These are phyloP conservation scores for Cucurbita ficifolia DNA, from an alignment of 306 rosid genomes.

Conservation along the genomic window DNA sequence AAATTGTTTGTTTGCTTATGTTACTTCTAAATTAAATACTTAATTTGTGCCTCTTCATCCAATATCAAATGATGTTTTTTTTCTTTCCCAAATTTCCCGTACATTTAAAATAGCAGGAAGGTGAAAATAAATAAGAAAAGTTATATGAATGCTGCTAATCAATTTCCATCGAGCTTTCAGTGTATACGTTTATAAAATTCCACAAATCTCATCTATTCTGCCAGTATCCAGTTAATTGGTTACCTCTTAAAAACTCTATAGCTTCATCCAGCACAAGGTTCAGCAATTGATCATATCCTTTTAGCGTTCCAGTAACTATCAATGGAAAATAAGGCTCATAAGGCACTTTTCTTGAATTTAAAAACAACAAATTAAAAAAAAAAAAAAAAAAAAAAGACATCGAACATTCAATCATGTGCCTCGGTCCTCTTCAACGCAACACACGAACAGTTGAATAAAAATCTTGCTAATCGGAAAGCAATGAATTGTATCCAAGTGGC, in stretches of 20 bases:
- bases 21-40: background rate
- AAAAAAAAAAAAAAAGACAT: background rate
- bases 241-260: constrained; percentile 82
- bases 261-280: constrained; percentile 95
- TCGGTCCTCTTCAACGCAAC: background rate
- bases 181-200: background rate
- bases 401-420: background rate
- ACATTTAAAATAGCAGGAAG: background rate
- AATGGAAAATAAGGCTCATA: background rate
- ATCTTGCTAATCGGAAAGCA: background rate
- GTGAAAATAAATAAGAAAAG: background rate
- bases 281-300: constrained; percentile 91
- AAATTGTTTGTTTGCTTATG: background rate
- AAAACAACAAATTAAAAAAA: background rate
- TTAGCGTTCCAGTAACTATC: constrained; percentile 78
- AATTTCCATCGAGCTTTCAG: background rate
- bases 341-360: background rate
- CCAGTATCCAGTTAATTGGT: background rate
- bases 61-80: background rate
- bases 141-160: background rate
- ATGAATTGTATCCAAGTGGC: background rate
- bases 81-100: background rate
- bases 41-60: background rate
- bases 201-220: background rate
- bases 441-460: background rate